phyloP scores from a whole-genome alignment of 768 basidiomycete genomes.

The Clavaria fumosa region DNA sequence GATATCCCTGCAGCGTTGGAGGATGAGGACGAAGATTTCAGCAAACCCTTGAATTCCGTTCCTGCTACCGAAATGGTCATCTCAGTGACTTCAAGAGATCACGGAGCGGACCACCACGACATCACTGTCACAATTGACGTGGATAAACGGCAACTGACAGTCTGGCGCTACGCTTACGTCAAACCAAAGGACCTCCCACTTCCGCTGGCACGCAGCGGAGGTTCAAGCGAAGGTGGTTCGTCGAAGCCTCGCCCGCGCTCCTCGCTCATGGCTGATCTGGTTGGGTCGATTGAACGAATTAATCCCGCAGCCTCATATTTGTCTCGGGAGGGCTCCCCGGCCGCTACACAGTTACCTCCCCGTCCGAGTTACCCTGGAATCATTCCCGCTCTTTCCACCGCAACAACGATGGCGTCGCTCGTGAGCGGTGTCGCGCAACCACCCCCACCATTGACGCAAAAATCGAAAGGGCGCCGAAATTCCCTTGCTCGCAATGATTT shows the following conservation, averaged over 20 bases:
- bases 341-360: constrained; percentile 27
- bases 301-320: no score
- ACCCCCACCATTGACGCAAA: constrained; percentile 15
- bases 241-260: background rate
- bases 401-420: constrained; percentile 36
- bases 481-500: constrained; percentile 39
- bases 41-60: constrained; percentile 36
- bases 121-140: constrained; percentile 45
- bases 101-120: constrained; percentile 28
- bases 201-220: constrained; percentile 27
- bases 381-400: constrained; percentile 36
- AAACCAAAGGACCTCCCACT: constrained; percentile 41
- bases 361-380: constrained; percentile 36
- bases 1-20: constrained; percentile 24
- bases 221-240: constrained; percentile 20
- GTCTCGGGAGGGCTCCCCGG: constrained; percentile 22
- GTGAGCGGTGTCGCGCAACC: constrained; percentile 19
- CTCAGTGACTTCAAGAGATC: constrained; percentile 35
- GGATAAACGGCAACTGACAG: constrained; percentile 34
- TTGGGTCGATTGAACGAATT: constrained; percentile 19
- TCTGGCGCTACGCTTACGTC: constrained; percentile 63
- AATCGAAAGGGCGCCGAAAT: constrained; percentile 23
- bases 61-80: constrained; percentile 51
- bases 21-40: constrained; percentile 39
- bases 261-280: background rate